Base-by-base conservation (phyloP, 805 yeast species). In the Peterozyma toletana region DNA sequence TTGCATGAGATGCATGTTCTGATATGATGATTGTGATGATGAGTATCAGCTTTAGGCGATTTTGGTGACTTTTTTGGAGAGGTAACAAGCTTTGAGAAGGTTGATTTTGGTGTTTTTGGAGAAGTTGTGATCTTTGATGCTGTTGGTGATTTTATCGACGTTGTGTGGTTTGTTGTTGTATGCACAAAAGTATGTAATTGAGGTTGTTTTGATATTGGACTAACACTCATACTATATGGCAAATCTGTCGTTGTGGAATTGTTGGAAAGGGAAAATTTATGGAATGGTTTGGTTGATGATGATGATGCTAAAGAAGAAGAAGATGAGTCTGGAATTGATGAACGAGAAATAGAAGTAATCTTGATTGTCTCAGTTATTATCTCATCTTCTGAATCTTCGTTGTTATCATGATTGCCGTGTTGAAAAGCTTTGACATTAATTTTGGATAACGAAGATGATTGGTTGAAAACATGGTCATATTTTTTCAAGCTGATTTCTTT, bases 1-100 rank as follows among this genome's bases (percentile, higher is more conserved):
- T 89, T 88, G 64, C 99, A 91, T 5, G 96, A 87, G 29, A 91
- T 80, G 59, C 99, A 91, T 42, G 74, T 75, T 52, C 96, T 73
- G 11, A 64, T 60, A 31, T 48, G 44, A 44, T 35, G 51, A 33
- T 37, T 48, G 40, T 48, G 50, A 51, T 37, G 54, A 37, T 40
- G 54, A 54, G 17, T 67, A 60, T 11, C 11, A 18, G 33, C 36
- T 29, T 33, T 21, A 11, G 37, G 35, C 13, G 42, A 33, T 16
- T 36, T 14, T 11, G 49, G 45, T 7, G 49, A 44, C 11, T 42
- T 42, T 7, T 18, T 33, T 18, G 48, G 45, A 4, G 48, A 39
- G 9, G 44, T 37, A 5, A 42, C 17, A 7, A 31, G 16, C 11
- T 36, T 38, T 10, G 37, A 21, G 14, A 47, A 30, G 40, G 17